Evolutionary conservation across 805 yeast genomes (phyloP).

Genomic region (Torulaspora franciscae): DNA sequence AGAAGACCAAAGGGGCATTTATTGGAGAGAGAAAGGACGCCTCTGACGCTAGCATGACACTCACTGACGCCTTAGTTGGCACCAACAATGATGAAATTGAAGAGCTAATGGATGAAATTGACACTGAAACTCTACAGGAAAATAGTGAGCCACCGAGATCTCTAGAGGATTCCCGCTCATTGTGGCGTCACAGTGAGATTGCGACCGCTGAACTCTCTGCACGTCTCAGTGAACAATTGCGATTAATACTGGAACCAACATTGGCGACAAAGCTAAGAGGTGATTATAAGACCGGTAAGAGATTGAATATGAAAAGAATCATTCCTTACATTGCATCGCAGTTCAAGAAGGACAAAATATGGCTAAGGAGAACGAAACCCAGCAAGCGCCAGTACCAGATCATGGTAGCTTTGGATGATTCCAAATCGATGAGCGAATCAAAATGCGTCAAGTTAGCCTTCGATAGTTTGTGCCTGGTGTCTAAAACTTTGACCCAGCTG

Average conservation of each 20-base stretch:
- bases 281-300: constrained; percentile 94
- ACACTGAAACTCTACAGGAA: constrained; percentile 31
- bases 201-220: constrained; percentile 87
- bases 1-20: constrained; percentile 46
- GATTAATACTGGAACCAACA: constrained; percentile 92
- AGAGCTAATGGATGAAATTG: constrained; percentile 34
- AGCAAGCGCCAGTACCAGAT: constrained; percentile 95
- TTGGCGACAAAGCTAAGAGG: constrained; percentile 92
- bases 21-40: constrained; percentile 43
- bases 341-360: constrained; percentile 94
- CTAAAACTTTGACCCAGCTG: constrained; percentile 87
- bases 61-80: constrained; percentile 20
- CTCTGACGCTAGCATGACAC: constrained; percentile 18
- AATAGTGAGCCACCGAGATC: constrained; percentile 43
- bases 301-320: constrained; percentile 94
- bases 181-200: constrained; percentile 80
- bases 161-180: constrained; percentile 60
- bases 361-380: constrained; percentile 97
- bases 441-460: constrained; percentile 86
- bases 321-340: constrained; percentile 97
- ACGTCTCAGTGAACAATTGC: constrained; percentile 82
- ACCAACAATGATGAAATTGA: constrained; percentile 31
- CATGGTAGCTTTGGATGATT: constrained; percentile 95
- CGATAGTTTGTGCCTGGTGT: constrained; percentile 88
- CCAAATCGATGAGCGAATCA: constrained; percentile 95